Conservation (phyloP, 148 eudicot species). For the Dysphania ambrosioides region DNA sequence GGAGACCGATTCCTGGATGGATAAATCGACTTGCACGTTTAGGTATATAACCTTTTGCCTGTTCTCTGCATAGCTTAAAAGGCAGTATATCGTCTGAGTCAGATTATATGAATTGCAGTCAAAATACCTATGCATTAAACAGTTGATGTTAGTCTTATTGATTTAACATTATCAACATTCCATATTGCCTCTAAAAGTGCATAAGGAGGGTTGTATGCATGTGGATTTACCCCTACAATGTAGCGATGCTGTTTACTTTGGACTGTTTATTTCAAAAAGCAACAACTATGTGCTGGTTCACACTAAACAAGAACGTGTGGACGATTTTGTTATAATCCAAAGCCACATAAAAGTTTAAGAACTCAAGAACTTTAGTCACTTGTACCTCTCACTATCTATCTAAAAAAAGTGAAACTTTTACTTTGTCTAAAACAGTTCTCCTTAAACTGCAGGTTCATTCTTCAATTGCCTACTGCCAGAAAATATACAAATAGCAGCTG, state of each 20-base stretch:
- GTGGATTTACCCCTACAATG: not conserved
- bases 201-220: not conserved
- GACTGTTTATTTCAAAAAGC: no score
- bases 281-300: not conserved
- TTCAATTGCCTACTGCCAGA: constrained; percentile 80
- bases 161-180: not conserved
- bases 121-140: not conserved
- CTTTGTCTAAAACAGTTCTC: constrained; percentile 25
- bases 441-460: constrained; percentile 64
- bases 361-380: not conserved
- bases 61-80: not conserved
- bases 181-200: not conserved
- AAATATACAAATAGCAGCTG: constrained; percentile 61
- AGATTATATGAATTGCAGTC: not conserved
- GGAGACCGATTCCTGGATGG: constrained; percentile 91
- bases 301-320: no score
- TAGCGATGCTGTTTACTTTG: no score
- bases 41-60: constrained; percentile 44
- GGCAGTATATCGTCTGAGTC: not conserved
- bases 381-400: not conserved
- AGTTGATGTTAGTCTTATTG: not conserved
- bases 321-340: not conserved
- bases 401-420: not conserved
- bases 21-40: constrained; percentile 82
- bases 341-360: not conserved